Base-by-base conservation (phyloP, 495 filamentous ascomycete species). In the Lindgomyces ingoldianus region DNA sequence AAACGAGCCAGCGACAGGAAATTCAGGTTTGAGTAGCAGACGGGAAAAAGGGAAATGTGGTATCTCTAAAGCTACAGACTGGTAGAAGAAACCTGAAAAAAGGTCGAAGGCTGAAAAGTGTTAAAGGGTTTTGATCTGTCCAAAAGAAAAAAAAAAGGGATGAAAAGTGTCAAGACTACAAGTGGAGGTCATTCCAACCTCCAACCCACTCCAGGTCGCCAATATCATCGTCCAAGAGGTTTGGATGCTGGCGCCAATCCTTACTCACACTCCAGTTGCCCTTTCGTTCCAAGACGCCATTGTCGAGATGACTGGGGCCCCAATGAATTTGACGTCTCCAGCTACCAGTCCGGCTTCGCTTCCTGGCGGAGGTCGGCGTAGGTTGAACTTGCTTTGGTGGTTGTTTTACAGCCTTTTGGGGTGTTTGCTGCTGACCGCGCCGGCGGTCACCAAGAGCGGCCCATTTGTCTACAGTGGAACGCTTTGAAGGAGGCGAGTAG, bases 161-260 rank as follows among this genome's bases (percentile, higher is more conserved):
- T 64, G 60, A 64, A 67, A 64, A 68, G 64, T 59, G 65, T 68
- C 69, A 65, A 67, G 69, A 75, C 74, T 76, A 76, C 73, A 75
- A 73, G 70, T 79, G 77, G 75, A 78, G 75, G 77, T 90, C 86
- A 70, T 89, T 83, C 89, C 90, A 94, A 75, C 87, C 90, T 79
- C 91, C 92, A 83, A 96, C 90, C 83, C 91, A 92, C 81, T 93
- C 91, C 73, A 89, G 76, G 73, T 91, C 90, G 70, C 86, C 86
- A 72, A 89, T 83, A 72, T 87, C 75, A 45, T 46, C 59, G 11
- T 27, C 46, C n/a, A 55, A 14, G 48, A 29, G 52, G 44, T 63
- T 44, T 46, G 72, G 68, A 46, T 80, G 79, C 1, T 73, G 66
- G 66, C 89, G 89, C 89, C 89, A 91, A 62, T 87, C 85, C 68